These are phyloP conservation scores for Geranium rotundifolium DNA, from an alignment of 345 rosid genomes.

Conservation along the genomic window DNA sequence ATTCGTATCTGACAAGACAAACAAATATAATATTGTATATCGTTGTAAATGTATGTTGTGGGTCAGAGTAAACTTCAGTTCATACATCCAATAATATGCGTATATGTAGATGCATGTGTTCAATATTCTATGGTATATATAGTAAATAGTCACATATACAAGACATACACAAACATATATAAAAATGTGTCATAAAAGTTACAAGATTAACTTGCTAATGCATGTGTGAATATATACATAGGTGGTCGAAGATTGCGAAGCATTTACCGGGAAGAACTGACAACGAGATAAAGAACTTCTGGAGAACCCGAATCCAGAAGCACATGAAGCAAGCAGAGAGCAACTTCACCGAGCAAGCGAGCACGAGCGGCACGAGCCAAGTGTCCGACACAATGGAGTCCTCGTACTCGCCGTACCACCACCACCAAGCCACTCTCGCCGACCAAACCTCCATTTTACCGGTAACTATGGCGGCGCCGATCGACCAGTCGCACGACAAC, in stretches of 20 bases:
- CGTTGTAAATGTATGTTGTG: no score
- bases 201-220: no score
- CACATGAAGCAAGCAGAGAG: constrained; percentile 55
- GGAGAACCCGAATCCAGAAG: constrained; percentile 85
- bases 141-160: no score
- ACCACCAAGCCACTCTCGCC: background rate
- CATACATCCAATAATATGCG: no score
- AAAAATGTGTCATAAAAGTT: no score
- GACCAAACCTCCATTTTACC: constrained; percentile 16
- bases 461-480: background rate
- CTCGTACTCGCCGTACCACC: constrained; percentile 31
- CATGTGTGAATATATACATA: no score
- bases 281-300: constrained; percentile 78
- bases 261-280: constrained; percentile 89
- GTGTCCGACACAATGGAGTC: constrained; percentile 36
- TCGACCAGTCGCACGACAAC: constrained; percentile 36
- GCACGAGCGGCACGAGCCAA: constrained; percentile 30
- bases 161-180: no score
- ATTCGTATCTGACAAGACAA: no score
- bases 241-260: constrained; percentile 44
- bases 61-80: no score
- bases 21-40: no score
- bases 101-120: no score
- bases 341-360: constrained; percentile 31
- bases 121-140: no score